These are phyloP conservation scores for Cenchrus fungigraminus DNA, from an alignment of 176 grass and related monocot species.

Conservation along the genomic window DNA sequence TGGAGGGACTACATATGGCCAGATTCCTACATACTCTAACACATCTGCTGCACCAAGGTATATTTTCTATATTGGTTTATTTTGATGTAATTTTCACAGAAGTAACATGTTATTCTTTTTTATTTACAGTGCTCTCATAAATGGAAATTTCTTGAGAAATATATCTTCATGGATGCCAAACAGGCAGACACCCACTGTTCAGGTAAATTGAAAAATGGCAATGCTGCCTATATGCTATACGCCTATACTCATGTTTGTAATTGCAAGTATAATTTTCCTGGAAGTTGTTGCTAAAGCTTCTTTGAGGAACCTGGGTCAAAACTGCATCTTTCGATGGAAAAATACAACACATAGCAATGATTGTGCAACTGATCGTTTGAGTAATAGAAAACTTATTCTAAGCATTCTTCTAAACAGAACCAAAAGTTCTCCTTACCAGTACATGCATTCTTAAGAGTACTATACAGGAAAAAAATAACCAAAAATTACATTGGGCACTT, in stretches of 20 bases:
- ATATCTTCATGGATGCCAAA: conserved; percentile 91
- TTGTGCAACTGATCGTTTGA: neutral
- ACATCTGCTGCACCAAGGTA: conserved; percentile 65
- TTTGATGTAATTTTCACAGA: conserved; percentile 29
- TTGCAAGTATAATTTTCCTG: conserved; percentile 34
- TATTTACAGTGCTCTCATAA: conserved; percentile 62
- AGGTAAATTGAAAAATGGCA: conserved; percentile 50
- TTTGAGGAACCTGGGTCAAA: neutral
- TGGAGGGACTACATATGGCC: conserved; percentile 88
- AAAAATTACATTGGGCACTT: neutral
- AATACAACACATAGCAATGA: conserved; percentile 5
- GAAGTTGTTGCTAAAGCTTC: conserved; percentile 13
- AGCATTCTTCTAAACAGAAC: conserved; percentile 19
- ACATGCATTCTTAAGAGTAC: conserved; percentile 4
- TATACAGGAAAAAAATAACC: neutral
- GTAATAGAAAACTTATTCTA: conserved; percentile 24
- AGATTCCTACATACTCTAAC: conserved; percentile 81
- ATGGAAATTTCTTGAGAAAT: conserved; percentile 84
- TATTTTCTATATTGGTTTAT: conserved; percentile 35
- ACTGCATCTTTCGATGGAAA: conserved; percentile 11
- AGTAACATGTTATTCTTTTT: conserved; percentile 7
- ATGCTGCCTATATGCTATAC: neutral
- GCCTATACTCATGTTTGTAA: conserved; percentile 18
- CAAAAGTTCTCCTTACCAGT: neutral
- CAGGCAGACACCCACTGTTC: conserved; percentile 53